Evolutionary conservation across 345 rosid species (phyloP), one percentile per base, ranked within the genome.

Genomic region (Capsella bursapastoris): DNA sequence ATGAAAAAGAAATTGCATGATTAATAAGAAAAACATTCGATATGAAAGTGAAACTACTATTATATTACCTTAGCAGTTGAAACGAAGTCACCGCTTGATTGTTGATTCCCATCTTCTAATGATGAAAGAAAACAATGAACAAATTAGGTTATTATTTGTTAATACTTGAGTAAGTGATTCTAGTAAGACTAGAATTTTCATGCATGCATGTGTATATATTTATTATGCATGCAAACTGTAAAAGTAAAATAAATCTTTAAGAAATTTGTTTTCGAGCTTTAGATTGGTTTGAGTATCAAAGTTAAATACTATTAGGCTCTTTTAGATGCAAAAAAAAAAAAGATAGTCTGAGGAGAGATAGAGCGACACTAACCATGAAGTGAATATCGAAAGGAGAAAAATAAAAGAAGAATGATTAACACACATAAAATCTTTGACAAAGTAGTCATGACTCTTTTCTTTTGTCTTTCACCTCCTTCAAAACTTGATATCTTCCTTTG

Each of bases 301-400:
- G 22, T n/a, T 7, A 34, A 56, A 31, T 51, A 5, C 25, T 32
- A 59, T 49, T 50, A 15, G 4, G 68, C 66, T 22, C 25, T 22
- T 22, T 22, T 22, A 22, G 25, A 22, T 22, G 25, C 25, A 22
- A 22, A 22, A 0, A 22, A 22, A 18, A 22, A 22, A 22, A 22
- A 32, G 9, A 64, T 6, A 47, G 31, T 35, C n/a, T 12, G 15
- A 32, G 14, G 56, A 63, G 77, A 28, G 44, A 12, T 29, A 31
- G 48, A 51, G 56, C 60, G 47, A 66, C 9, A 68, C 74, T 44
- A 75, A 75, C 79, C 79, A 60, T 61, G 74, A 44, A 75, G 74
- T 43, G 74, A 52, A 61, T 43, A 61, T 52, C 22, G 69, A 44
- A 61, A 68, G 58, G 74, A 61, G 47, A 68, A 44, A 47, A 74